Percentiles rank a stretch among this genome's conserved stretches.
phyloP scores from a whole-genome alignment of 768 basidiomycete genomes.

The Podaxis pistillaris region DNA sequence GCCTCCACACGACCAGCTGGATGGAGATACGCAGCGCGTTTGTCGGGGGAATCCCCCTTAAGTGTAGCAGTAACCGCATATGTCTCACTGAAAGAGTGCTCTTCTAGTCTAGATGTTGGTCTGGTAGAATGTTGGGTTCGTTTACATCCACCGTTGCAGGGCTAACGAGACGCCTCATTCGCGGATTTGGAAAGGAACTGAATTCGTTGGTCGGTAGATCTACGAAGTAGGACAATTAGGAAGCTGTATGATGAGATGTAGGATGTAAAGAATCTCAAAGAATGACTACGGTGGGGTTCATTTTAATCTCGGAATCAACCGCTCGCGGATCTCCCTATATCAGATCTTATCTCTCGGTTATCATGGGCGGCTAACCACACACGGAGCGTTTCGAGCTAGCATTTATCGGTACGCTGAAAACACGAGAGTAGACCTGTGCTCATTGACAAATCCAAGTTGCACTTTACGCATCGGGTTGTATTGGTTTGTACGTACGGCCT shows the following conservation, averaged over 20 bases:
- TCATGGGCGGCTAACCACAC: not conserved
- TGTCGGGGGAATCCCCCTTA: not conserved
- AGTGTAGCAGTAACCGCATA: not conserved
- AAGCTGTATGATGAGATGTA: not conserved
- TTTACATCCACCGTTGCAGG: not conserved
- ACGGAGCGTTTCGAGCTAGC: not conserved
- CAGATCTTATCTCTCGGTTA: not conserved
- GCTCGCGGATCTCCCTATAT: not conserved
- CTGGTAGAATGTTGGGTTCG: not conserved
- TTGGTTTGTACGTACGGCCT: not conserved
- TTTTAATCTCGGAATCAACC: not conserved
- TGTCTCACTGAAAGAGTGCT: not conserved
- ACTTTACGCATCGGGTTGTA: not conserved
- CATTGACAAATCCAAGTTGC: not conserved
- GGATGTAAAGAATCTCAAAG: not conserved
- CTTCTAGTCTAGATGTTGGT: not conserved
- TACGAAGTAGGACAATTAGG: not conserved
- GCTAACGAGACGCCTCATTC: not conserved
- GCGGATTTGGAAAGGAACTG: not conserved
- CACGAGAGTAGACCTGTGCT: not conserved
- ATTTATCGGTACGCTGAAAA: not conserved
- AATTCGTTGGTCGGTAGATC: not conserved
- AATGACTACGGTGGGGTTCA: not conserved
- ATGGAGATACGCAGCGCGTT: not conserved
- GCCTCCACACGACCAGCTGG: not conserved